A percentile compares a stretch with the other conserved stretches of the same genome.
Conservation (phyloP, 2,329 filamentous ascomycete species). For the Diatrype stigma region DNA sequence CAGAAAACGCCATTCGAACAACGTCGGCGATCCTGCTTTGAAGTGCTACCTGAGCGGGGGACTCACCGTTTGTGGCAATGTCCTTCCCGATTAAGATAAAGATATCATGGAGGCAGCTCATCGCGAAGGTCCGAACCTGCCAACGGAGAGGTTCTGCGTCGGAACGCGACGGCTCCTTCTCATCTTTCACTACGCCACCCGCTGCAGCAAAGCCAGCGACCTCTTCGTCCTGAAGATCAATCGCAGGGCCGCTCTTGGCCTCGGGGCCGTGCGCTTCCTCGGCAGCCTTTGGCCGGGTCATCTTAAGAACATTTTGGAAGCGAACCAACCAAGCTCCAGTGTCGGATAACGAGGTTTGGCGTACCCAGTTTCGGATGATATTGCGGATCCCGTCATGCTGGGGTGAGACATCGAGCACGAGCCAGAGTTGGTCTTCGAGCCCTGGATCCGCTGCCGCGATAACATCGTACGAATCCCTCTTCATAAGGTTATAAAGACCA, state of each 20-base stretch:
- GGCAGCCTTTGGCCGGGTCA: conserved; percentile 68
- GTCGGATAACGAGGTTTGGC: conserved; percentile 78
- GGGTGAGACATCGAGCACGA: conserved; percentile 74
- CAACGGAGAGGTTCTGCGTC: conserved; percentile 88
- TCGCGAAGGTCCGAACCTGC: conserved; percentile 93
- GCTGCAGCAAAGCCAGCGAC: conserved; percentile 91
- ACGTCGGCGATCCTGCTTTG: conserved; percentile 87
- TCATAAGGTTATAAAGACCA: conserved; percentile 92
- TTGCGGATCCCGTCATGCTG: conserved; percentile 76
- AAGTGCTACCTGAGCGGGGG: conserved; percentile 70
- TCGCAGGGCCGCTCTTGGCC: conserved; percentile 46
- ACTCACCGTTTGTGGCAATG: conserved; percentile 71
- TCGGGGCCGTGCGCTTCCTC: conserved; percentile 44
- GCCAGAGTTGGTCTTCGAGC: conserved; percentile 89
- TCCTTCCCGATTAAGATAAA: conserved; percentile 76
- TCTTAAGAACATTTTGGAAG: conserved; percentile 83
- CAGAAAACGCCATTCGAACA: conserved; percentile 94
- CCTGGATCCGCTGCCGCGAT: conserved; percentile 69
- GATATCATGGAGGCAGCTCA: conserved; percentile 82
- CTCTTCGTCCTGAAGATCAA: conserved; percentile 94
- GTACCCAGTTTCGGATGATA: conserved; percentile 88
- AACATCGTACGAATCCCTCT: conserved; percentile 80
- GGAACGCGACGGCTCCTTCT: conserved; percentile 44
- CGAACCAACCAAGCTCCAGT: conserved; percentile 83
- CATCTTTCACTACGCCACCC: conserved; percentile 51